A percentile compares a stretch with the other conserved stretches of the same genome.
Evolutionary conservation across 148 eudicot species (phyloP).

Genomic region (Persicaria maculosa): DNA sequence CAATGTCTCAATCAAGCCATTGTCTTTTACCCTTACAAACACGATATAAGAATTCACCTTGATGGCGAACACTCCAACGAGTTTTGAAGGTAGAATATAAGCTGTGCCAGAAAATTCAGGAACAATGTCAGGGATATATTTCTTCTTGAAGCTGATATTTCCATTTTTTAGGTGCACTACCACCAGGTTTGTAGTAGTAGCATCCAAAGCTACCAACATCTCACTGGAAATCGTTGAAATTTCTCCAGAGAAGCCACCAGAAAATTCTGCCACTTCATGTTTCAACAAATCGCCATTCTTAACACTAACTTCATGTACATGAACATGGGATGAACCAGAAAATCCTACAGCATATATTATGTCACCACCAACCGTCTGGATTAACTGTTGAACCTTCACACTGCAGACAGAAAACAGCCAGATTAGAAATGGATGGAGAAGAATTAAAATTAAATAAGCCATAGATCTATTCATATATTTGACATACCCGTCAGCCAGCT

Average conservation of each 20-base stretch:
- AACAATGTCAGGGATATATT: constrained; percentile 48
- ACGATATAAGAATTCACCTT: constrained; percentile 32
- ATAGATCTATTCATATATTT: constrained; percentile 9
- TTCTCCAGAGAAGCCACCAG: constrained; percentile 69
- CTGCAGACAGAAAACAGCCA: constrained; percentile 43
- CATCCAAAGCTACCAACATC: constrained; percentile 62
- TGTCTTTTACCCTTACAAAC: constrained; percentile 45
- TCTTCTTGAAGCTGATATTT: constrained; percentile 41
- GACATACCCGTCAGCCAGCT: constrained; percentile 61
- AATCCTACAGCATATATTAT: constrained; percentile 59
- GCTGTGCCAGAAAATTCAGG: constrained; percentile 54
- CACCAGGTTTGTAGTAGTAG: constrained; percentile 47
- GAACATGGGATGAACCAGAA: constrained; percentile 43
- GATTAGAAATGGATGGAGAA: constrained; percentile 6
- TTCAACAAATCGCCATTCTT: constrained; percentile 69
- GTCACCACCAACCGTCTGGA: constrained; percentile 57
- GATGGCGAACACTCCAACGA: constrained; percentile 52
- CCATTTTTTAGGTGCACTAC: constrained; percentile 47
- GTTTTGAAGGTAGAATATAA: constrained; percentile 43
- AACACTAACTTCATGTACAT: constrained; percentile 45
- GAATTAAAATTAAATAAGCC: not conserved
- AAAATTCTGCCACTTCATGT: constrained; percentile 34
- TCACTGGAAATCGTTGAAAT: constrained; percentile 50
- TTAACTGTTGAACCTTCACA: constrained; percentile 56
- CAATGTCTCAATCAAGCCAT: constrained; percentile 48